Conservation (phyloP, 78 protist genomes). For the Planoprotostelium fungivorum region DNA sequence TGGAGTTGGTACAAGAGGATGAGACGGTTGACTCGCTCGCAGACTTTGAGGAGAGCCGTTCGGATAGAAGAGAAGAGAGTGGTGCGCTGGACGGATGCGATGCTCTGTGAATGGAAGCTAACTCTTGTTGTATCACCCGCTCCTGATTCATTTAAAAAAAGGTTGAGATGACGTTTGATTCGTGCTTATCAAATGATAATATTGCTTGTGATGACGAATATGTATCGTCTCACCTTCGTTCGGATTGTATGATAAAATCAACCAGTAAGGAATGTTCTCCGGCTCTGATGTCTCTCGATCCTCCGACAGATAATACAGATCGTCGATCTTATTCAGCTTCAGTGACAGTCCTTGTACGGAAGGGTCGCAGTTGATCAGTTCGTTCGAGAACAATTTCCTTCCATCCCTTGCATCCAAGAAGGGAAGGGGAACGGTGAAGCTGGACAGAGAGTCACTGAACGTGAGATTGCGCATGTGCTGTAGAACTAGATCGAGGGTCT, state of each 20-base stretch:
- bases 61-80: neutral
- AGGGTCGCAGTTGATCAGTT: neutral
- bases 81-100: no score
- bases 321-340: neutral
- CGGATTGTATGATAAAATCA: neutral
- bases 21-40: constrained; percentile 39
- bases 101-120: neutral
- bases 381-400: neutral
- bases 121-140: neutral
- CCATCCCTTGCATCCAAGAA: neutral
- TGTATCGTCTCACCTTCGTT: neutral
- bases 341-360: neutral
- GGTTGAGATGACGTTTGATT: no score
- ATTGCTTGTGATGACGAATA: neutral
- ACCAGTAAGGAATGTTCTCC: neutral
- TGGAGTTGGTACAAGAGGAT: constrained; percentile 32
- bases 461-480: neutral
- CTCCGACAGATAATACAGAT: neutral
- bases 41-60: neutral
- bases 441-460: neutral
- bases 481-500: neutral
- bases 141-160: no score
- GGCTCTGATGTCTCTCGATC: no score
- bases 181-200: no score
- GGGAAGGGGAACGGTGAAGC: neutral